Percentiles rank a stretch among this genome's conserved stretches.
Conservation (phyloP, 352 stramenopile species). For the Phytophthora lateralis region DNA sequence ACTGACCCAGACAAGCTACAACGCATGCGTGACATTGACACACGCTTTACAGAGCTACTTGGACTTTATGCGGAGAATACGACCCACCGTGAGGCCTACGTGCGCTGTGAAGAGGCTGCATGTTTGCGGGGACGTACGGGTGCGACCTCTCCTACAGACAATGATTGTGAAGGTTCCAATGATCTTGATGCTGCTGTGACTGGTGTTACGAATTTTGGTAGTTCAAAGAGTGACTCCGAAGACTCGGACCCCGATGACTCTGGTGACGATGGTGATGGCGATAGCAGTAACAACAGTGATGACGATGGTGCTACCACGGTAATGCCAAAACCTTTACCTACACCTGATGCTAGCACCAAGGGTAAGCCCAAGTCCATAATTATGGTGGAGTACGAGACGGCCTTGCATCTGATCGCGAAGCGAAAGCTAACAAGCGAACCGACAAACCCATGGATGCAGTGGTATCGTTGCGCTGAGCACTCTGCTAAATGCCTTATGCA, state of each 20-base stretch:
- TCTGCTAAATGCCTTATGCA: slow-evolving; percentile 49
- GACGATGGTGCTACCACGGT: slow-evolving; percentile 5
- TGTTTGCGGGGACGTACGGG: slow-evolving; percentile 11
- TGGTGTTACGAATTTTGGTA: not conserved
- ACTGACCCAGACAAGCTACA: slow-evolving; percentile 45
- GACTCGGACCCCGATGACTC: slow-evolving; percentile 6
- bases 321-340: not conserved
- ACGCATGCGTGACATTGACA: slow-evolving; percentile 40
- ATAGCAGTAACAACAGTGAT: slow-evolving; percentile 22
- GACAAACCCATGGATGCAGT: slow-evolving; percentile 36
- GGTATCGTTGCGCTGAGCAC: slow-evolving; percentile 40
- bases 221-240: slow-evolving; percentile 2
- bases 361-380: slow-evolving; percentile 24
- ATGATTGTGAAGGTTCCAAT: slow-evolving; percentile 3
- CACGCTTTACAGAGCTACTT: slow-evolving; percentile 50
- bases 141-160: slow-evolving; percentile 3
- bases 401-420: slow-evolving; percentile 58
- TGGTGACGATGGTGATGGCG: slow-evolving; percentile 8
- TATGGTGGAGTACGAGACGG: slow-evolving; percentile 48
- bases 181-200: not conserved
- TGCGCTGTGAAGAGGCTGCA: slow-evolving; percentile 39
- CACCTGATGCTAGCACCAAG: not conserved
- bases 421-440: slow-evolving; percentile 45
- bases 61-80: slow-evolving; percentile 58
- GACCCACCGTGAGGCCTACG: slow-evolving; percentile 35